Percentiles rank a stretch among this genome's conserved stretches.
phyloP scores from a whole-genome alignment of 495 filamentous ascomycete genomes.

The Tricharina praecox region DNA sequence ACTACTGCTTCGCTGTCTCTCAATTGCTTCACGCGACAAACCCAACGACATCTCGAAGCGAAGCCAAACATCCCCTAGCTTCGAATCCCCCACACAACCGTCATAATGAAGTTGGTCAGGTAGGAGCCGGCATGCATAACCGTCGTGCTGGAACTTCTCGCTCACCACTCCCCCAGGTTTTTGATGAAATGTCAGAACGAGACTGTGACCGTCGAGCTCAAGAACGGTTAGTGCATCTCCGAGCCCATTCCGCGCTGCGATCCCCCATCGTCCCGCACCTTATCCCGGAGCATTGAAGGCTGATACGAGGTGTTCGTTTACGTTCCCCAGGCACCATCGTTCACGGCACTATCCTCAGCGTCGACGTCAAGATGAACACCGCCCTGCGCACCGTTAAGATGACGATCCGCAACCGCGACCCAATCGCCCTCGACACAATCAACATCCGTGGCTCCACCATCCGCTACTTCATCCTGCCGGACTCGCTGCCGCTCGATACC shows the following conservation, averaged over 20 bases:
- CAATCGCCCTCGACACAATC: slow-evolving; percentile 81
- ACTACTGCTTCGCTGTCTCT: background rate
- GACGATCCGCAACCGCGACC: slow-evolving; percentile 71
- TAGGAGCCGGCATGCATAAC: too few species aligned
- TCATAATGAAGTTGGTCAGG: slow-evolving; percentile 96
- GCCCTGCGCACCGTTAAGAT: slow-evolving; percentile 85
- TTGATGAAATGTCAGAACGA: slow-evolving; percentile 98
- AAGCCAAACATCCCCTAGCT: background rate
- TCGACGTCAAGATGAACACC: slow-evolving; percentile 95
- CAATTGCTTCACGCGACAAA: slow-evolving; percentile 2
- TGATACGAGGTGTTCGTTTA: slow-evolving; percentile 1
- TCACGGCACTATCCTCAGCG: slow-evolving; percentile 85
- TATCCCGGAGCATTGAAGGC: too few species aligned
- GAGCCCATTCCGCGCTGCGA: background rate
- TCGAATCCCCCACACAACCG: slow-evolving; percentile 3
- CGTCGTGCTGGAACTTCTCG: too few species aligned
- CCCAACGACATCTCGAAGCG: too few species aligned
- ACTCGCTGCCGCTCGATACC: slow-evolving; percentile 84
- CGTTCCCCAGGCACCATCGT: slow-evolving; percentile 95
- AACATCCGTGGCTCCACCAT: slow-evolving; percentile 89
- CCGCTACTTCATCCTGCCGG: slow-evolving; percentile 84
- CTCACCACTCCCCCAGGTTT: slow-evolving; percentile 44
- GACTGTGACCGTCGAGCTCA: slow-evolving; percentile 91
- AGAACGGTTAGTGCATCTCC: slow-evolving; percentile 58
- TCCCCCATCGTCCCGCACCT: too few species aligned